A percentile compares a stretch with the other conserved stretches of the same genome.
phyloP scores from a whole-genome alignment of 495 filamentous ascomycete genomes.

The Neurospora tetraspora region DNA sequence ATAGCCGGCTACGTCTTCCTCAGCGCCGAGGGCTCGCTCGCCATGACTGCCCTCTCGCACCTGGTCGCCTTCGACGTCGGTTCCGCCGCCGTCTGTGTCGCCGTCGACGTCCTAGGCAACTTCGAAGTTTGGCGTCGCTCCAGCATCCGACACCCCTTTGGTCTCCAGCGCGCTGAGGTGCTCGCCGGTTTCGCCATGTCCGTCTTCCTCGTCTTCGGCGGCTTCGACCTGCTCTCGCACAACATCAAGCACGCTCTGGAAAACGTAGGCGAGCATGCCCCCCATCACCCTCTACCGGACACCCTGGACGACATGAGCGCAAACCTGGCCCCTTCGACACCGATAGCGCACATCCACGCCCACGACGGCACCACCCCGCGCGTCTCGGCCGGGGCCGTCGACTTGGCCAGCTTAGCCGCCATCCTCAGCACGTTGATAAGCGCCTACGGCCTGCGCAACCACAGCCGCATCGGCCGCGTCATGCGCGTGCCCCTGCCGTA shows the following conservation, averaged over 20 bases:
- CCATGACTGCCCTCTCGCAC: slow-evolving; percentile 86
- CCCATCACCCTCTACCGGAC: slow-evolving; percentile 61
- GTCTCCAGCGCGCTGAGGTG: slow-evolving; percentile 81
- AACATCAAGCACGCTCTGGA: slow-evolving; percentile 80
- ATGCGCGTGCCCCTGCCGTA: slow-evolving; percentile 74
- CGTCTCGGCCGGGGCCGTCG: slow-evolving; percentile 47
- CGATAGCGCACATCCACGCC: not conserved
- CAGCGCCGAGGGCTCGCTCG: slow-evolving; percentile 75
- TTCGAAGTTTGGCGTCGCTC: slow-evolving; percentile 97
- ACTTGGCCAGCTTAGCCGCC: slow-evolving; percentile 75
- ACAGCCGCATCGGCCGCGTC: slow-evolving; percentile 78
- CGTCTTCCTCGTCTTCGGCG: slow-evolving; percentile 90
- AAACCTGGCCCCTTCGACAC: not conserved
- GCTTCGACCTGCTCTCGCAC: slow-evolving; percentile 88
- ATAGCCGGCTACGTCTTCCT: slow-evolving; percentile 77
- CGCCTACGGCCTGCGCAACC: slow-evolving; percentile 80
- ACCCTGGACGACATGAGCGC: slow-evolving; percentile 16
- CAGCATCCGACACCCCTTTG: slow-evolving; percentile 88
- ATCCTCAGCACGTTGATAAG: slow-evolving; percentile 81
- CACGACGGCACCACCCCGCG: slow-evolving; percentile 40
- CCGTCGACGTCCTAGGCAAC: slow-evolving; percentile 84
- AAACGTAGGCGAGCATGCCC: slow-evolving; percentile 39
- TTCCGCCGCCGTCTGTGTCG: slow-evolving; percentile 85
- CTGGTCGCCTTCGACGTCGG: slow-evolving; percentile 91
- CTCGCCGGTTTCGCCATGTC: slow-evolving; percentile 96